Evolutionary conservation across 148 eudicot species (phyloP), one percentile per base, ranked within the genome.

Genomic region (Silene latifolia): DNA sequence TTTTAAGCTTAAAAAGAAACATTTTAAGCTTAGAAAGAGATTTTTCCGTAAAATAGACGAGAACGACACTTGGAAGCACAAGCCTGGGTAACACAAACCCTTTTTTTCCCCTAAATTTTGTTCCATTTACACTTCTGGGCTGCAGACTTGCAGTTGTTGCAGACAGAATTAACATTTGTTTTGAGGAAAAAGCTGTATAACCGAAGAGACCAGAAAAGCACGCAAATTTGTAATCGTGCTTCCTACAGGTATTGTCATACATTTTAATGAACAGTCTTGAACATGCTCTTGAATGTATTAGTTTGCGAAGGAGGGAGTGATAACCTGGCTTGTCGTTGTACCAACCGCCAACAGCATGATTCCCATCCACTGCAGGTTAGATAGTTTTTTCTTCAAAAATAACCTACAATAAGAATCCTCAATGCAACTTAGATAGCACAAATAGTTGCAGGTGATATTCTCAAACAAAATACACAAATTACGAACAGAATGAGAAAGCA

Each of bases 311-410:
- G 21, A 1, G 27, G 24, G 73, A 25, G 54, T 63, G 56, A 75
- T 74, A 76, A 95, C 99, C 99, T 95, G 99, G 82, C 99, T 95
- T 65, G 97, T 95, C 47, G 99, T 95, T 67, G 99, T 95, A 69
- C 99, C 99, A 72, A 95, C 78, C 76, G 99, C 97, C 87, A 95
- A 79, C 67, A 95, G 82, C 67, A 92, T 67, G 72, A 95, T 83
- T 35, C 94, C 99, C 94, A 92, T 86, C 99, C 99, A 95, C 83
- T 92, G 99, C 90, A 95, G 82, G 81, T 88, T 90, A 69, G 99
- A 87, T 23, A 95, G 89, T 85, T 87, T 92, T 88, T 83, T 90
- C 86, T 82, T 86, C 80, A 95, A 80, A 79, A 95, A 95, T 79
- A 95, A 79, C 90, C 99, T 89, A 75, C 51, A 61, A 67, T 69